Percentiles rank a stretch among this genome's conserved stretches.
These are phyloP conservation scores for Caryocar brasiliense DNA, from an alignment of 441 rosid species.

Conservation along the genomic window DNA sequence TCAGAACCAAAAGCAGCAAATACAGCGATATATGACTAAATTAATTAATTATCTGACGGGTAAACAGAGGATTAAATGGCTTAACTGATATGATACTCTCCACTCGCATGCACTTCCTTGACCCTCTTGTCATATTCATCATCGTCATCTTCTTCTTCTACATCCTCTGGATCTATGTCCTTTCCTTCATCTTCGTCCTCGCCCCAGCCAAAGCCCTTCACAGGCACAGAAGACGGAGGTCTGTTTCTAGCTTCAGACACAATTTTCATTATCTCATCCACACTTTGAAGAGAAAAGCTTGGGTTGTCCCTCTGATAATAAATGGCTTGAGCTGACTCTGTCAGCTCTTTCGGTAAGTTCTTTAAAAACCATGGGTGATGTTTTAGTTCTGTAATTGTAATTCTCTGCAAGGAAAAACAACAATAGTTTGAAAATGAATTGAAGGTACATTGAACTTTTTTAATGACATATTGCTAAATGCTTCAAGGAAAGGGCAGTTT, in stretches of 20 bases:
- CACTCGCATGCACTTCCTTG: slow-evolving; percentile 71
- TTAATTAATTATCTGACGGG: not conserved
- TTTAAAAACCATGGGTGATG: slow-evolving; percentile 87
- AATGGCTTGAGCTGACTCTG: slow-evolving; percentile 60
- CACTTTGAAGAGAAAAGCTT: slow-evolving; percentile 61
- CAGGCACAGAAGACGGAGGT: slow-evolving; percentile 32
- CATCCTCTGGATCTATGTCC: slow-evolving; percentile 41
- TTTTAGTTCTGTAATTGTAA: slow-evolving; percentile 62
- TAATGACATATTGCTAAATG: no score
- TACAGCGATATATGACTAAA: not conserved
- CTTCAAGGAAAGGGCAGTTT: no score
- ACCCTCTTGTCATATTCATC: slow-evolving; percentile 88
- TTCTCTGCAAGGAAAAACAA: slow-evolving; percentile 40
- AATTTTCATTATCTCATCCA: slow-evolving; percentile 81
- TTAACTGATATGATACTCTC: slow-evolving; percentile 44
- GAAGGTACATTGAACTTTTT: no score
- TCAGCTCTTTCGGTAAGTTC: slow-evolving; percentile 80
- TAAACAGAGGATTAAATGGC: not conserved
- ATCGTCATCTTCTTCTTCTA: slow-evolving; percentile 53
- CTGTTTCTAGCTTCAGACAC: slow-evolving; percentile 75
- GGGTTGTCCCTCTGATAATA: slow-evolving; percentile 60
- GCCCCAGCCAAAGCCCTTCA: slow-evolving; percentile 56
- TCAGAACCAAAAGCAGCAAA: not conserved
- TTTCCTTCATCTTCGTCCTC: slow-evolving; percentile 46
- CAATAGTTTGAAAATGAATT: not conserved